Base-by-base conservation (phyloP, 208 protist species). In the Wallacemonas rigidus region DNA sequence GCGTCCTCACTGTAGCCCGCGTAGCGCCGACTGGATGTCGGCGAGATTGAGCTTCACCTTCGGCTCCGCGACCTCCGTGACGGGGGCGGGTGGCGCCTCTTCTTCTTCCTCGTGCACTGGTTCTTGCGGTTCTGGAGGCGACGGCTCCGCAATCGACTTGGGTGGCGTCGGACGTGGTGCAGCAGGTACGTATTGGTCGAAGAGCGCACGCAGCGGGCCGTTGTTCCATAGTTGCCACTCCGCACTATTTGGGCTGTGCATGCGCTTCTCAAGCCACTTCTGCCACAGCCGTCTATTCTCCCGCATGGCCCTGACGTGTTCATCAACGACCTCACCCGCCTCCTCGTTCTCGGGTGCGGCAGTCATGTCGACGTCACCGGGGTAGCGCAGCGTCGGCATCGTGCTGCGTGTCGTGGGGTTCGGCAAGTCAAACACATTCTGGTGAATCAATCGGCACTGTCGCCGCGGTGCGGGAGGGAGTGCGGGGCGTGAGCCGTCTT, bases 161-260 rank as follows among this genome's bases (percentile, higher is more conserved):
- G 47, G 75, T 36, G 68, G 45, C 26, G 54, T 39, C 9, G 83
- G 83, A 4, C 76, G 80, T 2, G 55, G 69, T 3, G 63, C 50
- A 7, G 75, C 79, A 0, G 85, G 88, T 0, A 85, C 79, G 69
- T 87, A 93, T 39, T 61, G 51, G 38, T 90, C 64, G 58, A 95
- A 79, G 39, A 95, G 51, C n/a, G 71, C 72, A 54, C 75, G 50
- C 26, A 92, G 55, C 3, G 87, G 74, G 0, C 90, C 90, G 58
- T 95, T 93, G 72, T 95, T 78, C 84, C 83, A 93, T 76, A 95
- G 64, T 73, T 95, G 87, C 87, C 88, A 93, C 83, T 95, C 87
- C 38, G 88, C 90, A 41, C 77, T 85, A 71, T 93, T 95, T 9
- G 82, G 81, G 76, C 87, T 93, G 73, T 87, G 78, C 36, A 73